Conservation (phyloP, 2,329 filamentous ascomycete genomes). For the Leptographium galeiforme region DNA sequence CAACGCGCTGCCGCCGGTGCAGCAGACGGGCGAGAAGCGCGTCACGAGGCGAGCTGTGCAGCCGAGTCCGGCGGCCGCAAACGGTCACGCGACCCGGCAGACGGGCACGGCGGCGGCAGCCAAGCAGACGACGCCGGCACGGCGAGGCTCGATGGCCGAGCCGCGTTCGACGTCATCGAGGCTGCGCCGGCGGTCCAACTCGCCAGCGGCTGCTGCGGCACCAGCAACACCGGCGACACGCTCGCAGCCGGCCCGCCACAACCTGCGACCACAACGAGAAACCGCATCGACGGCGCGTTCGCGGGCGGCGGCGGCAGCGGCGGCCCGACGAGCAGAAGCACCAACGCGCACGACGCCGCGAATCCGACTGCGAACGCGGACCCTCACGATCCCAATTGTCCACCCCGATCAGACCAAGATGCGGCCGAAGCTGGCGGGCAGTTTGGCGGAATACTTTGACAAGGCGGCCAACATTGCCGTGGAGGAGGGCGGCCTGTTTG, state of each 20-base stretch:
- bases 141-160: conserved; percentile 1
- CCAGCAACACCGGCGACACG: conserved; percentile 29
- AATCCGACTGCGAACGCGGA: conserved; percentile 35
- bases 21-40: conserved; percentile 33
- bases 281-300: not conserved
- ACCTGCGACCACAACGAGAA: conserved; percentile 5
- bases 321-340: conserved; percentile 4
- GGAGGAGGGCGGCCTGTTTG: conserved; percentile 42
- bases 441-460: conserved; percentile 44
- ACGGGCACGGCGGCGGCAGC: not conserved
- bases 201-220: conserved; percentile 23
- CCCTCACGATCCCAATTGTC: conserved; percentile 39
- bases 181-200: conserved; percentile 14
- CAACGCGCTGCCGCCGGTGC: conserved; percentile 42
- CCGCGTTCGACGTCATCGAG: not conserved
- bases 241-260: conserved; percentile 14
- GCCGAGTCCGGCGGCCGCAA: conserved; percentile 18
- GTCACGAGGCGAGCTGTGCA: conserved; percentile 32
- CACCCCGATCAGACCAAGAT: conserved; percentile 45
- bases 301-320: conserved; percentile 1
- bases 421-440: conserved; percentile 36
- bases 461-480: conserved; percentile 37
- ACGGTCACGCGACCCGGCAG: conserved; percentile 11
- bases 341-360: conserved; percentile 24
- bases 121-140: not conserved